Evolutionary conservation across 495 filamentous ascomycete species (phyloP).

Genomic region (Aspergillus mulundensis): DNA sequence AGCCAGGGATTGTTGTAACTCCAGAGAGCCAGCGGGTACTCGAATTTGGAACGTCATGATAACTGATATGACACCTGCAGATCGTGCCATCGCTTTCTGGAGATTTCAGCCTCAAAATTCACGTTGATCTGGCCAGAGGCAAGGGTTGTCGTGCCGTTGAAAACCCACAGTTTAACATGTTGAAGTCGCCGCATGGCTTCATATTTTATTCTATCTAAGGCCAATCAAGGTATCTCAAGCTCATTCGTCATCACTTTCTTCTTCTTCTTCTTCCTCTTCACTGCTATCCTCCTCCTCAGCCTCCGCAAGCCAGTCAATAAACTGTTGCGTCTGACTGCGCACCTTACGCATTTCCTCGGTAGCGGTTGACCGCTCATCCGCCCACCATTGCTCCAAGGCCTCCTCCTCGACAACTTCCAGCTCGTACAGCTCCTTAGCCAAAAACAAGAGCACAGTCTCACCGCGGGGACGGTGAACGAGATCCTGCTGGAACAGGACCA

Average conservation of each 20-base stretch:
- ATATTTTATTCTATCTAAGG: neutral
- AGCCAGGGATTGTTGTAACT: no score
- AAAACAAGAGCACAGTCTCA: slow-evolving; percentile 66
- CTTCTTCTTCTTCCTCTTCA: slow-evolving; percentile 66
- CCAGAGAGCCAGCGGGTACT: no score
- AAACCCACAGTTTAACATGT: no score
- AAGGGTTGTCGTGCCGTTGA: no score
- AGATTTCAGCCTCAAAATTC: no score
- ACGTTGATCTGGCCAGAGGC: no score
- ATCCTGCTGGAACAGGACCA: slow-evolving; percentile 77
- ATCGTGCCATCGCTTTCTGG: no score
- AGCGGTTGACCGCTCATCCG: slow-evolving; percentile 57
- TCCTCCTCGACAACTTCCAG: slow-evolving; percentile 86
- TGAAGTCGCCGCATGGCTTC: neutral
- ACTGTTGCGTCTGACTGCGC: slow-evolving; percentile 64
- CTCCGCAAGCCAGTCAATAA: slow-evolving; percentile 83
- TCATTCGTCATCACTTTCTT: slow-evolving; percentile 34
- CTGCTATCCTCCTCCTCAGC: slow-evolving; percentile 75
- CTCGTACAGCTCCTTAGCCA: slow-evolving; percentile 77
- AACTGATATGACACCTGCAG: no score
- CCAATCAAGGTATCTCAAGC: slow-evolving; percentile 9
- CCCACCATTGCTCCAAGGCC: slow-evolving; percentile 86
- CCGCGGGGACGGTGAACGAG: slow-evolving; percentile 55
- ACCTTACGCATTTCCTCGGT: slow-evolving; percentile 65
- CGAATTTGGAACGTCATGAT: no score